A percentile compares a stretch with the other conserved stretches of the same genome.
phyloP scores from a whole-genome alignment of 106 monocot species.

The Acorus calamus region DNA sequence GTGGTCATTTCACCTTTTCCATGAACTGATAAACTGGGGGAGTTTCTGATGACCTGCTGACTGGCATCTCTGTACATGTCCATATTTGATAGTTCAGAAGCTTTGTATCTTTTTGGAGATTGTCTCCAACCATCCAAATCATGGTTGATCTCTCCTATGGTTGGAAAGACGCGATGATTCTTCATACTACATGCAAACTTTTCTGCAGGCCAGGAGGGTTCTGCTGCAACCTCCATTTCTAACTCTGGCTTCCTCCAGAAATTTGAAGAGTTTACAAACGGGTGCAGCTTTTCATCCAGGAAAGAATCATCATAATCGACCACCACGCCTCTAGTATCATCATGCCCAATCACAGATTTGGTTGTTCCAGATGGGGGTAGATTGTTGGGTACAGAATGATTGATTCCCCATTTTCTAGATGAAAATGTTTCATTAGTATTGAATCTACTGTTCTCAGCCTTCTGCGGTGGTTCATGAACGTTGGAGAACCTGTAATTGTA shows the following conservation, averaged over 20 bases:
- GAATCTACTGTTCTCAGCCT: constrained; percentile 5
- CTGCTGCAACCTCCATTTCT: constrained; percentile 12
- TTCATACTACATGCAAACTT: constrained; percentile 8
- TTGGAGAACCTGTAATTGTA: too few species aligned
- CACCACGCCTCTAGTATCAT: constrained; percentile 20
- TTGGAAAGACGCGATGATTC: constrained; percentile 30
- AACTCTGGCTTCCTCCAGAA: constrained; percentile 18
- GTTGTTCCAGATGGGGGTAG: constrained; percentile 7
- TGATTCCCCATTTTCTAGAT: constrained; percentile 10
- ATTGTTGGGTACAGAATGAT: constrained; percentile 13
- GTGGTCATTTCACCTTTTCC: constrained; percentile 9
- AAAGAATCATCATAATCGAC: constrained; percentile 15
- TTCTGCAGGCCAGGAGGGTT: constrained; percentile 14
- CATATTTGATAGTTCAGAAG: constrained; percentile 10
- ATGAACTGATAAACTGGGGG: constrained; percentile 14
- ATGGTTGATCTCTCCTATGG: constrained; percentile 32
- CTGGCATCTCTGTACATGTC: constrained; percentile 6
- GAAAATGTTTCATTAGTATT: constrained; percentile 11
- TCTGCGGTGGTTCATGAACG: constrained; percentile 7
- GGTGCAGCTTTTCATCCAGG: constrained; percentile 14
- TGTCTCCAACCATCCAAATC: constrained; percentile 2
- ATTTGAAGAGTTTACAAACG: constrained; percentile 3
- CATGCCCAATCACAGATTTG: constrained; percentile 8
- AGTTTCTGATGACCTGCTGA: constrained; percentile 4
- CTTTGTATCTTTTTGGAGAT: constrained; percentile 9